Conservation (phyloP, 208 protist genomes). For the Wallacemonas sp. region DNA sequence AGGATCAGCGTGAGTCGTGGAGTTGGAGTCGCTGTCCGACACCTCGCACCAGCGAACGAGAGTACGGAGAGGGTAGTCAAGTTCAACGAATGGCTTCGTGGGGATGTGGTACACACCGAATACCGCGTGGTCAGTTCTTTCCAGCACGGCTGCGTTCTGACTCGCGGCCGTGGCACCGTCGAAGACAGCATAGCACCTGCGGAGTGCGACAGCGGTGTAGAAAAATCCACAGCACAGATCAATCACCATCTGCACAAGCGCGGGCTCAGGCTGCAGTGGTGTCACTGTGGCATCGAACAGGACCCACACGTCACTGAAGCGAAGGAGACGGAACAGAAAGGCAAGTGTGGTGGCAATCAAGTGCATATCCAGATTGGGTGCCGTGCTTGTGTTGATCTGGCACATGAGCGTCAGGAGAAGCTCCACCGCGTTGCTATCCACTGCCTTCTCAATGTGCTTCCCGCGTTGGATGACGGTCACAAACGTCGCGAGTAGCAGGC, state of each 20-base stretch:
- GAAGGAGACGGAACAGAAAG: constrained; percentile 50
- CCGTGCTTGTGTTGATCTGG: constrained; percentile 24
- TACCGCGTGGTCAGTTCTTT: constrained; percentile 4
- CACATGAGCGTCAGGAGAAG: constrained; percentile 57
- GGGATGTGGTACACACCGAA: constrained; percentile 39
- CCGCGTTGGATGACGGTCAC: constrained; percentile 38
- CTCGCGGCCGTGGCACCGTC: constrained; percentile 6
- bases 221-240: constrained; percentile 61
- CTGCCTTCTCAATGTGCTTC: constrained; percentile 34
- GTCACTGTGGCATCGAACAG: constrained; percentile 46
- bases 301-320: constrained; percentile 68
- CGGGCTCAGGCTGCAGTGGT: constrained; percentile 17
- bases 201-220: constrained; percentile 12
- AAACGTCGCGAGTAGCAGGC: constrained; percentile 52
- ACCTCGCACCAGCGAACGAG: constrained; percentile 29
- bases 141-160: neutral
- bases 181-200: constrained; percentile 3
- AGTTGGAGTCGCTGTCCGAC: neutral
- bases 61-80: constrained; percentile 44
- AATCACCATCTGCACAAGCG: constrained; percentile 45
- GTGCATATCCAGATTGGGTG: constrained; percentile 37
- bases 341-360: constrained; percentile 53
- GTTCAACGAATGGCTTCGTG: constrained; percentile 36
- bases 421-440: constrained; percentile 57
- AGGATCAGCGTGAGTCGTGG: constrained; percentile 8